Evolutionary conservation across 1,139 yeast species (phyloP).

Genomic region (Lizanozyma gosingica): DNA sequence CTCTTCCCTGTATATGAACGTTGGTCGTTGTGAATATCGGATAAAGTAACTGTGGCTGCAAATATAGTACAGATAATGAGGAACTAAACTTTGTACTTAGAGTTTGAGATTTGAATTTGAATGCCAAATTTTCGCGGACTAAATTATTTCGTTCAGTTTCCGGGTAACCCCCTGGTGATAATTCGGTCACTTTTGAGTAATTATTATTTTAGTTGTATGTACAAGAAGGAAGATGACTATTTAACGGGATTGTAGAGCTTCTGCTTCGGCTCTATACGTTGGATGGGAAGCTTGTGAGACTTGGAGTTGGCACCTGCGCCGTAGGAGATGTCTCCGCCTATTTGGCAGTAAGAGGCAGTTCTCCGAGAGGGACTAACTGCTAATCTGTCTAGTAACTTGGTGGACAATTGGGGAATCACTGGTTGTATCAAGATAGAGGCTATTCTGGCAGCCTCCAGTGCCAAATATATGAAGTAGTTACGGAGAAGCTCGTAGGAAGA

Average conservation of each 20-base stretch:
- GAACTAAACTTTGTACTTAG: too few relatives aligned
- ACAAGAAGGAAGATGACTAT: neutral
- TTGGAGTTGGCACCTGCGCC: constrained; percentile 28
- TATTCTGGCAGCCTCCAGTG: constrained; percentile 66
- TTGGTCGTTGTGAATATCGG: too few relatives aligned
- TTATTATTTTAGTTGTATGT: too few relatives aligned
- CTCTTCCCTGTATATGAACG: too few relatives aligned
- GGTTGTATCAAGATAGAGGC: constrained; percentile 61
- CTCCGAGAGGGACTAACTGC: constrained; percentile 40
- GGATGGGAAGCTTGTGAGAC: constrained; percentile 23
- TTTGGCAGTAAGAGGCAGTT: constrained; percentile 20
- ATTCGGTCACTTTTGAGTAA: too few relatives aligned
- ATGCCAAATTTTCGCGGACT: too few relatives aligned
- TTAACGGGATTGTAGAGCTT: neutral
- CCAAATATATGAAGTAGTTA: constrained; percentile 49
- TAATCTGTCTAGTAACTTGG: constrained; percentile 52
- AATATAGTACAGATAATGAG: too few relatives aligned
- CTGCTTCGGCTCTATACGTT: constrained; percentile 8
- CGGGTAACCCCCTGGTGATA: too few relatives aligned
- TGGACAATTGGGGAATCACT: constrained; percentile 59
- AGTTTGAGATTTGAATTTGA: too few relatives aligned
- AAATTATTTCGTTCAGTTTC: too few relatives aligned
- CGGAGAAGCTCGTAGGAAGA: constrained; percentile 19
- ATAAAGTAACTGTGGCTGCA: too few relatives aligned
- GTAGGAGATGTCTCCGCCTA: constrained; percentile 44